Evolutionary conservation across 169 alveolate genomes (phyloP).

Genomic region (Babesia caballi): DNA sequence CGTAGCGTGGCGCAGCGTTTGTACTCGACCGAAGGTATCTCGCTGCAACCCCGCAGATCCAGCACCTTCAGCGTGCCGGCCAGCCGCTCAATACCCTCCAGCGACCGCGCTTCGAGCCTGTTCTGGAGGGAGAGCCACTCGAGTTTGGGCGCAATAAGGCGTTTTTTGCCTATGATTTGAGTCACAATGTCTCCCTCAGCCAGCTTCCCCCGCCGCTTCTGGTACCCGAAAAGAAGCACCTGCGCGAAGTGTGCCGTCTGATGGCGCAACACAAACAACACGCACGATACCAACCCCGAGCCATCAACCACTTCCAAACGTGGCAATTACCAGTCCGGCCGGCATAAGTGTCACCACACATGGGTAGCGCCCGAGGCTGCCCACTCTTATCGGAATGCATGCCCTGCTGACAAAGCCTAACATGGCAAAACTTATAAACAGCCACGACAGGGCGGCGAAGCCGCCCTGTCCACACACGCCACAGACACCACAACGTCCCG

Average conservation of each 20-base stretch:
- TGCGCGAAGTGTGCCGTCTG: background rate
- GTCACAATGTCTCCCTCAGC: background rate
- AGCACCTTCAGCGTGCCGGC: slow-evolving; percentile 11
- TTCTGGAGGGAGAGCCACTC: slow-evolving; percentile 26
- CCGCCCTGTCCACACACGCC: no score
- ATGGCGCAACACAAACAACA: background rate
- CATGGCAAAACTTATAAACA: no score
- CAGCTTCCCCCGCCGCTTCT: background rate
- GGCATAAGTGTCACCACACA: no score
- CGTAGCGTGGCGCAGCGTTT: background rate
- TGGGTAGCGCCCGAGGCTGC: no score
- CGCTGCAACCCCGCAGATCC: slow-evolving; percentile 56
- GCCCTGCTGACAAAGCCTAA: no score
- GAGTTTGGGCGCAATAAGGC: background rate
- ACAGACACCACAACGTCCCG: no score
- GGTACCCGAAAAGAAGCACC: slow-evolving; percentile 8
- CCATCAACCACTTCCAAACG: no score
- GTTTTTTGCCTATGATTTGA: background rate
- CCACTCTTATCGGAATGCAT: no score
- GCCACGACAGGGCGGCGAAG: no score
- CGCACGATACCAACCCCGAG: background rate
- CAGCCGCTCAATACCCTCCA: slow-evolving; percentile 12
- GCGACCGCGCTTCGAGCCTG: slow-evolving; percentile 9
- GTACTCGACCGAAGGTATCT: slow-evolving; percentile 30
- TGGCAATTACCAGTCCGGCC: no score